phyloP scores from a whole-genome alignment of 2,329 filamentous ascomycete genomes.

The Amylocarpus encephaloides region DNA sequence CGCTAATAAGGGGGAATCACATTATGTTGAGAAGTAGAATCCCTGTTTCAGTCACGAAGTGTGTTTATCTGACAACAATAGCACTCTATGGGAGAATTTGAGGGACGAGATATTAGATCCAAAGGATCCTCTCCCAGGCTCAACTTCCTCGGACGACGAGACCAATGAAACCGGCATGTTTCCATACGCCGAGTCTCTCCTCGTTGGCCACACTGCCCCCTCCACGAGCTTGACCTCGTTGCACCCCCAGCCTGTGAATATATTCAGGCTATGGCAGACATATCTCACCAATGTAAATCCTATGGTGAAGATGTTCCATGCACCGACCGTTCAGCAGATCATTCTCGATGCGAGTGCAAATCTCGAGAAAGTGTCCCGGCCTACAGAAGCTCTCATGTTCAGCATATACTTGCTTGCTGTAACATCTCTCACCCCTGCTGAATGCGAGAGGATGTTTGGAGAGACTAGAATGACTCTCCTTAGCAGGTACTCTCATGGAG shows the following conservation, averaged over 20 bases:
- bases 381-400: slow-evolving; percentile 62
- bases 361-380: slow-evolving; percentile 36
- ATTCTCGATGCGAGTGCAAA: slow-evolving; percentile 57
- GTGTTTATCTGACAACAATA: slow-evolving; percentile 9
- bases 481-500: slow-evolving; percentile 49
- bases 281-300: slow-evolving; percentile 67
- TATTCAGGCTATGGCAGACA: slow-evolving; percentile 61
- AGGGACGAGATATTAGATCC: slow-evolving; percentile 26
- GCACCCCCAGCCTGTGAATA: slow-evolving; percentile 53
- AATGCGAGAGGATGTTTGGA: slow-evolving; percentile 47
- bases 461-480: slow-evolving; percentile 47
- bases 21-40: slow-evolving; percentile 26
- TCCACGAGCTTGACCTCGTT: slow-evolving; percentile 39
- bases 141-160: slow-evolving; percentile 28
- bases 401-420: slow-evolving; percentile 53
- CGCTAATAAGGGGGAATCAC: slow-evolving; percentile 22
- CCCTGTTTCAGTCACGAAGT: not conserved
- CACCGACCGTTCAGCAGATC: slow-evolving; percentile 55
- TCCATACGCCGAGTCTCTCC: slow-evolving; percentile 32
- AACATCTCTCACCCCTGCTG: slow-evolving; percentile 48
- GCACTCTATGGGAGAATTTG: slow-evolving; percentile 28
- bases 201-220: slow-evolving; percentile 42
- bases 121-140: slow-evolving; percentile 29
- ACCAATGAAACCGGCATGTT: slow-evolving; percentile 24
- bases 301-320: slow-evolving; percentile 62